Conservation (phyloP, 169 alveolate genomes). For the Blepharisma undulans region DNA sequence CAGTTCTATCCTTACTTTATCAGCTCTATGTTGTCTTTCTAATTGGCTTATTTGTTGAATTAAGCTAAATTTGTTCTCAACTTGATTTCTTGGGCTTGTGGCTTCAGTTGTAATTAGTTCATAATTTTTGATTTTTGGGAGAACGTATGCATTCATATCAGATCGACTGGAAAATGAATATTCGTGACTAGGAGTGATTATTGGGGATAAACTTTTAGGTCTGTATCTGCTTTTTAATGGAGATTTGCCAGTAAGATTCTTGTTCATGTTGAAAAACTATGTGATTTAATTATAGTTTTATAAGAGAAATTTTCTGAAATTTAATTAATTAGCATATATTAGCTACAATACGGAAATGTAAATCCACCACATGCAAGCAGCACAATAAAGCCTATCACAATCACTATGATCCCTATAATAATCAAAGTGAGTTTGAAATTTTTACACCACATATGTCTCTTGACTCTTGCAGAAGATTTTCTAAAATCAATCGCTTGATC, state of each 20-base stretch:
- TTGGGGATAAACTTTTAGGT: slow-evolving; percentile 30
- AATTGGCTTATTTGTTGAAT: not conserved
- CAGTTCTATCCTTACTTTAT: not conserved
- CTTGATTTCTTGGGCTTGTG: not conserved
- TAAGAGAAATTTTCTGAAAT: too few relatives aligned
- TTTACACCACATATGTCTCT: slow-evolving; percentile 36
- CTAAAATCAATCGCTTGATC: slow-evolving; percentile 2
- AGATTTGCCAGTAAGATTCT: not conserved
- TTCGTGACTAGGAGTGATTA: not conserved
- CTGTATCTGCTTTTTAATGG: not conserved
- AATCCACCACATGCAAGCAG: slow-evolving; percentile 10
- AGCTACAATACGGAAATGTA: not conserved
- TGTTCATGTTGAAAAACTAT: too few relatives aligned
- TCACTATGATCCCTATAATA: not conserved
- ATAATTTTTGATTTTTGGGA: slow-evolving; percentile 18
- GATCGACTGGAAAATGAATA: not conserved
- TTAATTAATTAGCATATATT: not conserved
- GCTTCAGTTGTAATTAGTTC: not conserved
- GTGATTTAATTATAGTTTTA: too few relatives aligned
- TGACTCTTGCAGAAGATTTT: not conserved
- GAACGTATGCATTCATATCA: not conserved
- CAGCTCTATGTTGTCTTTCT: slow-evolving; percentile 1
- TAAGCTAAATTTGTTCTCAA: not conserved
- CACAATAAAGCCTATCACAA: not conserved
- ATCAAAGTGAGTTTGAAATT: slow-evolving; percentile 18